Evolutionary conservation across 352 stramenopile species (phyloP).

Genomic region (Globisporangium splendens): DNA sequence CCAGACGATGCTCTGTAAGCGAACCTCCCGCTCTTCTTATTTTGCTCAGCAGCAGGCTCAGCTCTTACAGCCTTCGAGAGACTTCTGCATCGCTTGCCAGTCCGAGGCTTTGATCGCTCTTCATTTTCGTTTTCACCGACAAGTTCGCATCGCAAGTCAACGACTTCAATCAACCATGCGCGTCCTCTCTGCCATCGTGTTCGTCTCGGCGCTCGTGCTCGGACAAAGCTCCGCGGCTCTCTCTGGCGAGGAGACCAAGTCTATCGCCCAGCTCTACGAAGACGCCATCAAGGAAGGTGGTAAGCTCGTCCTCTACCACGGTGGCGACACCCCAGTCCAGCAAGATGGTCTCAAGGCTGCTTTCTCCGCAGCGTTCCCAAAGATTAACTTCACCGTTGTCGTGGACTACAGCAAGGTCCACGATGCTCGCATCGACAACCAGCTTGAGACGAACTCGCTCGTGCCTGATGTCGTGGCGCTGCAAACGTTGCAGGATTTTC

Average conservation of each 20-base stretch:
- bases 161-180: conserved; percentile 2
- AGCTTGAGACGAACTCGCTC: conserved; percentile 40
- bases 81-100: no score
- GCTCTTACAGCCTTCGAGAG: no score
- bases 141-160: no score
- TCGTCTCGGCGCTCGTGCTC: conserved; percentile 1
- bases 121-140: no score
- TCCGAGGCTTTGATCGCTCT: no score
- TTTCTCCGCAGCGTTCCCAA: conserved; percentile 32
- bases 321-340: conserved; percentile 30
- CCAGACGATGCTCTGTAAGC: no score
- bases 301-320: conserved; percentile 43
- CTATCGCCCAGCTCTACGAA: conserved; percentile 38
- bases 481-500: conserved; percentile 55
- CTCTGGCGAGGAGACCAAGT: conserved; percentile 30
- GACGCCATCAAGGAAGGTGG: conserved; percentile 49
- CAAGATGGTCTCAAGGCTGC: conserved; percentile 19
- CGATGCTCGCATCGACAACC: conserved; percentile 19
- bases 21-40: no score
- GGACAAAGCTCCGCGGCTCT: conserved; percentile 1
- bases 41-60: no score
- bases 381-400: conserved; percentile 60
- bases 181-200: background rate
- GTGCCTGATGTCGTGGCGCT: conserved; percentile 40
- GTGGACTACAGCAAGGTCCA: conserved; percentile 53